Evolutionary conservation across 176 grass and related monocot genomes (phyloP).

Genomic region (Rhynchospora tenuis): DNA sequence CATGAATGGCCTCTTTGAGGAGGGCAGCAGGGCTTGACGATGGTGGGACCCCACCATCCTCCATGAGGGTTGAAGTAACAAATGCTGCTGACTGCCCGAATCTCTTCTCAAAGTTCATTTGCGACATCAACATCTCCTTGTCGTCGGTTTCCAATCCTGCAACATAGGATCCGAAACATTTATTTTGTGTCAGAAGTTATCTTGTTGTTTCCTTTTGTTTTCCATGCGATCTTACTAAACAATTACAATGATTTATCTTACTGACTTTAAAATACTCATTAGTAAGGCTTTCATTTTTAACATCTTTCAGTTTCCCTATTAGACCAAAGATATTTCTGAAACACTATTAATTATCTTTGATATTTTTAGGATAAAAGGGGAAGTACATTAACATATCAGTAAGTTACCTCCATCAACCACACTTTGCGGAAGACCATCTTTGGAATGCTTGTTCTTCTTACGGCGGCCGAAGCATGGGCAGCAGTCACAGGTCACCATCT

Average conservation of each 20-base stretch:
- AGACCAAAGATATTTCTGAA: not conserved
- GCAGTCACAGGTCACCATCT: slow-evolving; percentile 95
- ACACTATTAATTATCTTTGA: not conserved
- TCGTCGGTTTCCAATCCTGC: slow-evolving; percentile 56
- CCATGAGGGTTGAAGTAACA: slow-evolving; percentile 97
- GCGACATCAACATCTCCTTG: slow-evolving; percentile 95
- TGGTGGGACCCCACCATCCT: slow-evolving; percentile 89
- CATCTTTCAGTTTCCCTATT: not conserved
- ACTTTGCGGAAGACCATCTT: slow-evolving; percentile 52
- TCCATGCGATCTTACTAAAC: not conserved
- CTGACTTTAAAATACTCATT: not conserved
- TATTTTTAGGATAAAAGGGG: not conserved
- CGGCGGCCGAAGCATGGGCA: slow-evolving; percentile 87
- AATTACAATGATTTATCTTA: not conserved
- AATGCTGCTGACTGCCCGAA: slow-evolving; percentile 93
- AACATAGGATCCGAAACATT: not conserved
- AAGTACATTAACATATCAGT: not conserved
- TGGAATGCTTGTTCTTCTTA: slow-evolving; percentile 70
- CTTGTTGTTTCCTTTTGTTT: not conserved
- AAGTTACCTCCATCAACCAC: slow-evolving; percentile 39
- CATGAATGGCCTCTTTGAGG: slow-evolving; percentile 99
- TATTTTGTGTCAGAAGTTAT: not conserved
- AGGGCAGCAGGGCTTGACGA: slow-evolving; percentile 89
- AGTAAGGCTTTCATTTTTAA: too few relatives aligned
- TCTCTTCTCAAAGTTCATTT: slow-evolving; percentile 99